Evolutionary conservation across 1,284 basidiomycete genomes (phyloP), one percentile per base, ranked within the genome.

Genomic region (Apiotrichum montevideense): DNA sequence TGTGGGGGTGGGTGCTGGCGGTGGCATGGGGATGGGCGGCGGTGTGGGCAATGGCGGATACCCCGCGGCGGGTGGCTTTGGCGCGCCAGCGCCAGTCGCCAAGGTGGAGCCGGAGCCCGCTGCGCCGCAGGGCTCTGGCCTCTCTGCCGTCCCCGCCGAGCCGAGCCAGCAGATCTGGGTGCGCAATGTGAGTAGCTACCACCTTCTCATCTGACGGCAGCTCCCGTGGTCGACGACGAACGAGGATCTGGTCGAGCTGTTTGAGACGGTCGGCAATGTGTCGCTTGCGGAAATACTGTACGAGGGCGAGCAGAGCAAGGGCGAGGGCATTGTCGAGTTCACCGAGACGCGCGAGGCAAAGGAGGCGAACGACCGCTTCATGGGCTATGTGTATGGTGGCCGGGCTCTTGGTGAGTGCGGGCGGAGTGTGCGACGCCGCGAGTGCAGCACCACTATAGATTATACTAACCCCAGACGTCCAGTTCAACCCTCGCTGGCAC

Each of bases 141-240:
- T 68, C 51, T 40, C 46, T 34, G 63, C 60, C 34, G 80, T 83
- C 46, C 66, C 66, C 21, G 80, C 87, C 1, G 86, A 93, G 66
- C 93, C 94, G 1, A 92, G 87, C 70, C 88, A 91, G 74, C 95
- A 98, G 79, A 97, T 98, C 70, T 90, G 94, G 83, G 94, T 97
- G 66, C 87, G 90, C 77, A 98, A 98, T 75, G 92, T 94, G 75
- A 78, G 92, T 85, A 9, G 37, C 13, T 13, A 13, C 29, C 29
- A 29, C 29, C 29, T 29, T 29, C 29, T 3, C 29, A 29, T 29
- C 45, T 13, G 41, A 56, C 44, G 6, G 10, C 66, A 97, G 92
- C 79, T 98, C 15, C 95, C 95, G 0, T 98, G 93, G 92, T 97
- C 93, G 14, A 98, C 95, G 39, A 90, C 93, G n/a, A 96, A 98